Evolutionary conservation across 1,284 basidiomycete genomes (phyloP), one percentile per base, ranked within the genome.

Genomic region (Cryptococcus maquisensis): DNA sequence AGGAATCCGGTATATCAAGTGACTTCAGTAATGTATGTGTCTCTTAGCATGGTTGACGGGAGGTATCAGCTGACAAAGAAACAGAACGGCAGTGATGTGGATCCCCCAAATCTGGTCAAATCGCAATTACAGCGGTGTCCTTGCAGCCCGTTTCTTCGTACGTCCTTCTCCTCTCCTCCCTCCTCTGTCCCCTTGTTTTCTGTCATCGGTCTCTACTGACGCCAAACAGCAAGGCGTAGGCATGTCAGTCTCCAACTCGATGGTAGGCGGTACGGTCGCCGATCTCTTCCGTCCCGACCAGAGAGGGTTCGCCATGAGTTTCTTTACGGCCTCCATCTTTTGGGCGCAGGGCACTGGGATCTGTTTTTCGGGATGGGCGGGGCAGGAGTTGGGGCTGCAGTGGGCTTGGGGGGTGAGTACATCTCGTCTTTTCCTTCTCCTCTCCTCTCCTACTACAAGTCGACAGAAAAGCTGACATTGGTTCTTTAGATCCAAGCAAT

Each of bases 251-350:
- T 70, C 66, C 15, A 72, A 72, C 45, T 62, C 65, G 1, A 68
- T 74, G 57, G 71, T 73, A 7, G 70, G 72, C 5, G 75, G 75
- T 8, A 71, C 71, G 5, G 66, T 77, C 7, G 73, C 74, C 32
- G 75, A 76, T 57, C 54, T 74, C 26, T 77, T 66, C 56, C 65
- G 53, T 21, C 72, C 73, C 47, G 59, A 57, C 13, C 55, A 64
- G 26, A 61, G 79, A 20, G 77, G 78, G 0, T 55, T 65, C 2
- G 69, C 75, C 0, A 79, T 80, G 78, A 71, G 69, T 32, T 55
- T 74, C 6, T 79, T 77, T 56, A 62, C 69, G 10, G 50, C 77
- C 2, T 54, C 68, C 9, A 75, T 78, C 49, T 79, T 75, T 48
- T 60, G 57, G 57, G 55, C 77, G 51, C 52, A 77, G 71, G 64